Percentiles rank a stretch among this genome's conserved stretches.
Conservation (phyloP, 345 rosid species). For the Streptanthus diversifolius region DNA sequence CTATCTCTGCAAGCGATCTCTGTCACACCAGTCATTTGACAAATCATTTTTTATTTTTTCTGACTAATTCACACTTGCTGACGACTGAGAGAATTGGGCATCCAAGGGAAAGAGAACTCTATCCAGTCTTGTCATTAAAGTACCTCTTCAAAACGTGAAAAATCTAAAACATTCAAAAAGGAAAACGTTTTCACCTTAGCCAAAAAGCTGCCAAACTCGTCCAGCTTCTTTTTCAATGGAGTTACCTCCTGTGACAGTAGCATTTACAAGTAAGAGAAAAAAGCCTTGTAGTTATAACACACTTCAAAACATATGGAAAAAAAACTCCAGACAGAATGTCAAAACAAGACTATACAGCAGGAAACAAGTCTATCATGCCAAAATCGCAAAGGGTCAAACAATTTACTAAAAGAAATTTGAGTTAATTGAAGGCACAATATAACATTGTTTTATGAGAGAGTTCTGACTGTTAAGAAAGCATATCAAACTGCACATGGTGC, state of each 20-base stretch:
- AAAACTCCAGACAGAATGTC: not conserved
- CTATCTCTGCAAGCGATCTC: conserved; percentile 10
- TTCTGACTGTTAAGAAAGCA: not conserved
- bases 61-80: not conserved
- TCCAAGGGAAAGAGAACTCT: not conserved
- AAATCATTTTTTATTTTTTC: not conserved
- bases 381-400: not conserved
- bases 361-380: not conserved
- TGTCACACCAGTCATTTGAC: conserved; percentile 1
- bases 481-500: not conserved
- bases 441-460: not conserved
- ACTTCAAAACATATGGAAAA: conserved; percentile 10
- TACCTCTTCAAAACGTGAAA: not conserved
- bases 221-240: conserved; percentile 95
- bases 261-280: conserved; percentile 20
- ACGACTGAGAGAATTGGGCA: conserved; percentile 7
- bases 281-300: not conserved
- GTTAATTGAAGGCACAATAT: not conserved
- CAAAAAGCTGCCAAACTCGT: conserved; percentile 96
- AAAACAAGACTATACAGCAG: conserved; percentile 14
- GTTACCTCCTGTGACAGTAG: conserved; percentile 73
- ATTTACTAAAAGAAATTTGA: not conserved
- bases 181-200: conserved; percentile 65
- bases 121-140: conserved; percentile 3
- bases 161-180: not conserved